Evolutionary conservation across 306 rosid species (phyloP), one percentile per base, ranked within the genome.

Genomic region (Myrica gale): DNA sequence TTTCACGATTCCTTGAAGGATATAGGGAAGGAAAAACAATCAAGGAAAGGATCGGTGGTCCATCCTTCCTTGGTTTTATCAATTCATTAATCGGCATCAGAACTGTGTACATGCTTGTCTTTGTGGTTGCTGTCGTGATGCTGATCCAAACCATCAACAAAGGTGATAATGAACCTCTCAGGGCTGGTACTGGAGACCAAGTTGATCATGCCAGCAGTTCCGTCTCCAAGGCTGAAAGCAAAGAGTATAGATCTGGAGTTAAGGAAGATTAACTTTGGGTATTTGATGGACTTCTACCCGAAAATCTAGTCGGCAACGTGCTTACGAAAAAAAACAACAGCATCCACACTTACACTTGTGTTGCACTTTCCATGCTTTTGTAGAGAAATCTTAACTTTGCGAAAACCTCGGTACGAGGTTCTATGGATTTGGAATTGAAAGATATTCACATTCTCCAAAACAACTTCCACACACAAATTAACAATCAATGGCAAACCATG

Each of bases 11-110:
- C 72, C 69, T 96, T 3, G 89, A 85, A 87, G 97, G 98, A 81
- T 96, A 90, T 17, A 84, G 86, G 70, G 96, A 90, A 76, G 99
- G 99, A 76, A 89, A 87, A 84, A 89, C 89, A 15, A 42, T 83
- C 74, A 61, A 89, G 87, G 80, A 88, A 48, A 37, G 53, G 77
- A 67, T 86, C 7, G 78, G 87, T 2, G 90, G 92, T 37, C 84
- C 90, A 15, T 87, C 97, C 0, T 5, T 85, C 37, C 66, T 85
- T 63, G 82, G 80, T 60, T 81, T 73, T 58, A 46, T 92, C 66
- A 73, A 80, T 50, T 84, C 88, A 51, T 73, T 85, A 4, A 71
- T 96, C 23, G 96, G 94, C 84, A 76, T 90, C 76, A 84, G 89
- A 72, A 73, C 87, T 78, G 89, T 96, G 44, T 92, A 85, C 84